Base-by-base conservation (phyloP, 371 early-diverging fungal species). In the Mucor mucedo region DNA sequence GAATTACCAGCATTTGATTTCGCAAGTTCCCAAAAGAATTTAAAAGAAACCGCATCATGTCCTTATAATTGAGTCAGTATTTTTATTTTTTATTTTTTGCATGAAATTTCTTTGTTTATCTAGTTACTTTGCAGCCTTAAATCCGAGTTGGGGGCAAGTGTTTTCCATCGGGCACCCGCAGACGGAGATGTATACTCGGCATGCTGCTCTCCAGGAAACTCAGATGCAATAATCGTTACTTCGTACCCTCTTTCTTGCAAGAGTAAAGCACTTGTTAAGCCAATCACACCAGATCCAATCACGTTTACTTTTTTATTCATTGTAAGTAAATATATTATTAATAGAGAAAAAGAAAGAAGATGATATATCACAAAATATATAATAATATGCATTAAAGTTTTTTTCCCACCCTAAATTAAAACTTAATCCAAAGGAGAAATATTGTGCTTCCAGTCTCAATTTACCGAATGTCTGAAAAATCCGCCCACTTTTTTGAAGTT, bases 161-260 rank as follows among this genome's bases (percentile, higher is more conserved):
- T 77, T 60, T 85, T 73, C 92, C 92, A 91, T 67, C 87, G 84
- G 14, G 92, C 91, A 42, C 92, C 92, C 30, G 92, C 93, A 72
- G 80, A 87, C n/a, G 90, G 88, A 16, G 91, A 91, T 0, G 92
- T 84, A 70, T 90, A 94, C 42, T 88, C 79, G 16, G 76, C 69
- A 57, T 58, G 62, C 2, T 62, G 56, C 58, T 85, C 82, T 10
- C 81, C 84, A 4, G 89, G 89, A 35, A 85, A 69, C 56, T 83
- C 72, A 42, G 82, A 78, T 9, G 89, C 82, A 32, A 90, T 67
- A 5, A 90, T 66, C 4, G 77, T 82, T 0, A 88, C 87, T 45
- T 80, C 63, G 60, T 82, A 81, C 11, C 84, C 80, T 47, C 75
- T 74, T 66, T 79, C 66, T 54, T 82, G 80, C 32, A 89, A 62